phyloP scores from a whole-genome alignment of 2,329 filamentous ascomycete genomes.

The Fusarium sp. region DNA sequence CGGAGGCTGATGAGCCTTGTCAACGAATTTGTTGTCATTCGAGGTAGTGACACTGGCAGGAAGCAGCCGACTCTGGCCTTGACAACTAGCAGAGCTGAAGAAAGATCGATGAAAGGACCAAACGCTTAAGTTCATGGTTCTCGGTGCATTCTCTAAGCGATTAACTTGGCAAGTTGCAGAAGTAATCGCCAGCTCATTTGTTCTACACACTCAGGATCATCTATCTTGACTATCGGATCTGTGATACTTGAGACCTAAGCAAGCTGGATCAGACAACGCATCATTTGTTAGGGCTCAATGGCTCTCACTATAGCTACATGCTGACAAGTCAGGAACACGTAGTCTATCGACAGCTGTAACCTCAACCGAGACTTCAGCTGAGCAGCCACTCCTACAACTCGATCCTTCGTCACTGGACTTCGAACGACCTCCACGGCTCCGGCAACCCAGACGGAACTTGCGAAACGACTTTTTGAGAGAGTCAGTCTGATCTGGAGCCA shows the following conservation, averaged over 20 bases:
- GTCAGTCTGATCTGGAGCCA: no score
- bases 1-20: background rate
- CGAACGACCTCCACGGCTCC: background rate
- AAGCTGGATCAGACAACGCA: no score
- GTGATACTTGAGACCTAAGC: background rate
- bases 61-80: background rate
- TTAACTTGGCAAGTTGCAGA: background rate
- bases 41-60: background rate
- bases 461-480: no score
- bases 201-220: background rate
- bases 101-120: no score
- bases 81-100: background rate
- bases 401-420: background rate
- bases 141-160: background rate
- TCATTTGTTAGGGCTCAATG: no score
- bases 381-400: no score
- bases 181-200: no score
- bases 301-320: background rate
- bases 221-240: background rate
- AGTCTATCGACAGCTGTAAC: fast-evolving
- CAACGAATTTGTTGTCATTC: background rate
- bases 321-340: no score
- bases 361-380: no score
- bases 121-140: no score
- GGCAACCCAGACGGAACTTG: no score